Conservation (phyloP, 2,329 filamentous ascomycete genomes). For the Didymella pinodella region DNA sequence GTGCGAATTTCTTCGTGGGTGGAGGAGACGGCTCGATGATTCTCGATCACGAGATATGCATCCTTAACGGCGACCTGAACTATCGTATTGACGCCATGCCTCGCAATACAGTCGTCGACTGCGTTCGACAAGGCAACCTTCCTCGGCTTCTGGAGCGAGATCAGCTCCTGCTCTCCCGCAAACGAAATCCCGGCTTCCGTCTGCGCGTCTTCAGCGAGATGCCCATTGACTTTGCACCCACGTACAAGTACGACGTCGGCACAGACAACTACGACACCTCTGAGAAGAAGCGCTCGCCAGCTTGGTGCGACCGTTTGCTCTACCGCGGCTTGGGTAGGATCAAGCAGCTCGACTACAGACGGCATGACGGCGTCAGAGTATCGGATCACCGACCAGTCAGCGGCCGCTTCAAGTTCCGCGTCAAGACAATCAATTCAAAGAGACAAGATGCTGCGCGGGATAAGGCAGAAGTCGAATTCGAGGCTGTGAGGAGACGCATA, state of each 20-base stretch:
- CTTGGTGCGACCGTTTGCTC: conserved; percentile 96
- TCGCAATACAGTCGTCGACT: conserved; percentile 87
- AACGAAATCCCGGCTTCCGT: conserved; percentile 88
- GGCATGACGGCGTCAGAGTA: conserved; percentile 82
- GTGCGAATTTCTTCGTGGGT: conserved; percentile 81
- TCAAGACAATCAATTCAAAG: conserved; percentile 80
- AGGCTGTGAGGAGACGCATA: conserved; percentile 73
- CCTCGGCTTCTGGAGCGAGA: conserved; percentile 89
- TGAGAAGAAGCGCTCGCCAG: conserved; percentile 92
- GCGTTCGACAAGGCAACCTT: conserved; percentile 82
- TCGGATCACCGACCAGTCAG: conserved; percentile 95
- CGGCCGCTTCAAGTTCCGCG: conserved; percentile 79
- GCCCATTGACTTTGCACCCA: conserved; percentile 90
- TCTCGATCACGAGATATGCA: conserved; percentile 95
- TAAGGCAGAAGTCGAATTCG: conserved; percentile 76
- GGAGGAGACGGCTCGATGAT: conserved; percentile 97
- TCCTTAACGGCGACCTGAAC: conserved; percentile 95
- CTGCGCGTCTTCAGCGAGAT: conserved; percentile 90
- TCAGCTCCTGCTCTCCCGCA: conserved; percentile 86
- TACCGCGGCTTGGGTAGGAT: conserved; percentile 83
- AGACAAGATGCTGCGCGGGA: conserved; percentile 73
- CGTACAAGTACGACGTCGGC: conserved; percentile 98
- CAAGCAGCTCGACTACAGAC: conserved; percentile 84
- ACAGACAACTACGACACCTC: conserved; percentile 93
- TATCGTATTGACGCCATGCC: conserved; percentile 98